Percentiles rank a stretch among this genome's conserved stretches.
Conservation (phyloP, 495 filamentous ascomycete species). For the Podospora conica region DNA sequence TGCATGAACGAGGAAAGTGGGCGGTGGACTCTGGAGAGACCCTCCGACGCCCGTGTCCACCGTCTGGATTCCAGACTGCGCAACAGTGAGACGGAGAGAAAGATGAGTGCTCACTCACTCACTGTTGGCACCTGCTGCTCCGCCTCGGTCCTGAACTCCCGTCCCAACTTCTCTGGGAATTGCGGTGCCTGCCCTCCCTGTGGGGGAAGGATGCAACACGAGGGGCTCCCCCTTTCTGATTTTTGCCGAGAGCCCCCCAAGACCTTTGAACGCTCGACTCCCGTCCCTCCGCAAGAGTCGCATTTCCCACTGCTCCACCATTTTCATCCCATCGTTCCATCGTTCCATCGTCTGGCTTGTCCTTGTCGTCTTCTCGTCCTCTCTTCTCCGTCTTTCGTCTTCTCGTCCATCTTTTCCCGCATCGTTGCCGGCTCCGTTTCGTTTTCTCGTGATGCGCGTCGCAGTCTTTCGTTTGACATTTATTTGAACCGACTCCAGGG, state of each 20-base stretch:
- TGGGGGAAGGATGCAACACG: background rate
- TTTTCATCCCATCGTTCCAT: background rate
- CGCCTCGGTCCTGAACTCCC: background rate
- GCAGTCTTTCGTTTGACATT: conserved; percentile 26
- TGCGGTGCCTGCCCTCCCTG: background rate
- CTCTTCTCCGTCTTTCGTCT: background rate
- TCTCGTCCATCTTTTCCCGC: conserved; percentile 7
- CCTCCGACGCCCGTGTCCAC: too few relatives aligned
- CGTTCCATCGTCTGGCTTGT: background rate
- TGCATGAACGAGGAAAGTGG: conserved; percentile 2
- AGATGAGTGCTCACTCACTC: too few relatives aligned
- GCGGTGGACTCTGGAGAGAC: too few relatives aligned
- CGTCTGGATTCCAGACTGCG: too few relatives aligned
- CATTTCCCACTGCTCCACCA: background rate
- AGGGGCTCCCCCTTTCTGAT: background rate
- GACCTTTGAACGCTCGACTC: background rate
- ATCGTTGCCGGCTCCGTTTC: conserved; percentile 9
- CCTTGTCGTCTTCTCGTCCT: background rate
- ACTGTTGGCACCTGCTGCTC: background rate
- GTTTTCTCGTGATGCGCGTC: conserved; percentile 13
- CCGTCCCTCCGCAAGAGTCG: background rate
- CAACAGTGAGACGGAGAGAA: conserved; percentile 14
- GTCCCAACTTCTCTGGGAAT: background rate
- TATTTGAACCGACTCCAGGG: conserved; percentile 16
- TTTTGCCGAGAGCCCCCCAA: background rate